Conservation (phyloP, 148 eudicot species). For the Simmondsia chinensis region DNA sequence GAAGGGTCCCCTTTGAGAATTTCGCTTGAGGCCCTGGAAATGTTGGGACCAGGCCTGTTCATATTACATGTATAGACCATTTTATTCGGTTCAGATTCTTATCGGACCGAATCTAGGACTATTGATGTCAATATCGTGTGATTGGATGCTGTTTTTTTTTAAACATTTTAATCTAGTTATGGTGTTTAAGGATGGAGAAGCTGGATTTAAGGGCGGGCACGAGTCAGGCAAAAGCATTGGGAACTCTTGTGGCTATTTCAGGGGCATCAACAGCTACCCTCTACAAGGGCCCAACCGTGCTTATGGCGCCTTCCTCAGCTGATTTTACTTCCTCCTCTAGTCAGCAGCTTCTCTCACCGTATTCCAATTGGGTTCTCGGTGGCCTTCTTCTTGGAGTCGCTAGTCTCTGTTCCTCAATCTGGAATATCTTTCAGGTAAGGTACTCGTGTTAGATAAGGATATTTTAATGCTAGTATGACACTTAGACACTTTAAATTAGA, state of each 20-base stretch:
- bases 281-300: constrained; percentile 39
- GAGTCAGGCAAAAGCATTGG: constrained; percentile 47
- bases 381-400: constrained; percentile 31
- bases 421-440: constrained; percentile 44
- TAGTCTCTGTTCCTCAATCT: constrained; percentile 23
- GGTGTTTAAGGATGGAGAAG: constrained; percentile 65
- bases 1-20: too few relatives aligned
- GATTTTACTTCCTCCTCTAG: constrained; percentile 3
- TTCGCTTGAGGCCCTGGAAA: too few relatives aligned
- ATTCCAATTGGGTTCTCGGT: constrained; percentile 47
- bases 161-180: too few relatives aligned
- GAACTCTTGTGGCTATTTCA: constrained; percentile 38
- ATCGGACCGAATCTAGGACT: too few relatives aligned
- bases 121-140: too few relatives aligned
- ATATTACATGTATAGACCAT: too few relatives aligned
- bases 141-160: too few relatives aligned
- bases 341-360: constrained; percentile 13
- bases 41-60: too few relatives aligned
- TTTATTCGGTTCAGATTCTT: too few relatives aligned
- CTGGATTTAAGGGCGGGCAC: constrained; percentile 28
- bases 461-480: background rate
- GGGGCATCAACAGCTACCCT: constrained; percentile 49
- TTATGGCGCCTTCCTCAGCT: constrained; percentile 10
- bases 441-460: background rate
- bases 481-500: too few relatives aligned